A percentile compares a stretch with the other conserved stretches of the same genome.
Evolutionary conservation across 2,329 filamentous ascomycete genomes (phyloP).

Genomic region (Stagonosporopsis vannaccii): DNA sequence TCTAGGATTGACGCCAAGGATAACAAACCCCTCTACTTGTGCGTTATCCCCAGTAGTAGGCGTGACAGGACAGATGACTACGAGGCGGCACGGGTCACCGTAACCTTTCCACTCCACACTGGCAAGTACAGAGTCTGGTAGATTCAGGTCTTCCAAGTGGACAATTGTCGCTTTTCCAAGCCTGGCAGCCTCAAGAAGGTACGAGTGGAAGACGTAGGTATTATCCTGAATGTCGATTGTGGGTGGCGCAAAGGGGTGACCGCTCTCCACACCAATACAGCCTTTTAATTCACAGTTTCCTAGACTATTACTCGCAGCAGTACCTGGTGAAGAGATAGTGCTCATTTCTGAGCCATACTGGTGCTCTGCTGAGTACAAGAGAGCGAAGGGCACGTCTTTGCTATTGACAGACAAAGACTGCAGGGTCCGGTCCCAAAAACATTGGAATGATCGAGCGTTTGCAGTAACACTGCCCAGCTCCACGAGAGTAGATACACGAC

Average conservation of each 20-base stretch:
- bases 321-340: slow-evolving; percentile 27
- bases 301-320: not conserved
- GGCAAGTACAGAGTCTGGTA: slow-evolving; percentile 34
- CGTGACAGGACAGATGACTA: slow-evolving; percentile 48
- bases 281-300: slow-evolving; percentile 35
- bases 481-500: slow-evolving; percentile 54
- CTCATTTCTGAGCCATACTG: slow-evolving; percentile 20
- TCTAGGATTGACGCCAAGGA: slow-evolving; percentile 51
- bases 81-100: slow-evolving; percentile 43
- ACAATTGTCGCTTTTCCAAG: slow-evolving; percentile 40
- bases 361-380: slow-evolving; percentile 34
- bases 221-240: slow-evolving; percentile 33
- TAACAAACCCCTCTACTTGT: slow-evolving; percentile 49
- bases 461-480: slow-evolving; percentile 77
- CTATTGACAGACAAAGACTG: slow-evolving; percentile 74
- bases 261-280: slow-evolving; percentile 30
- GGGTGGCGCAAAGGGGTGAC: slow-evolving; percentile 37
- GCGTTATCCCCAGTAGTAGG: slow-evolving; percentile 39
- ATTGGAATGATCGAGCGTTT: slow-evolving; percentile 69
- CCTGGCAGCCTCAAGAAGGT: slow-evolving; percentile 36
- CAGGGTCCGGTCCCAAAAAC: slow-evolving; percentile 74
- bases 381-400: slow-evolving; percentile 48
- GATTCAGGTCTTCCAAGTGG: slow-evolving; percentile 35
- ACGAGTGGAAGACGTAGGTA: slow-evolving; percentile 30
- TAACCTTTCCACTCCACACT: slow-evolving; percentile 46